A percentile compares a stretch with the other conserved stretches of the same genome.
These are phyloP conservation scores for Mortierella sp. DNA, from an alignment of 371 early-diverging fungal genomes.

Conservation along the genomic window DNA sequence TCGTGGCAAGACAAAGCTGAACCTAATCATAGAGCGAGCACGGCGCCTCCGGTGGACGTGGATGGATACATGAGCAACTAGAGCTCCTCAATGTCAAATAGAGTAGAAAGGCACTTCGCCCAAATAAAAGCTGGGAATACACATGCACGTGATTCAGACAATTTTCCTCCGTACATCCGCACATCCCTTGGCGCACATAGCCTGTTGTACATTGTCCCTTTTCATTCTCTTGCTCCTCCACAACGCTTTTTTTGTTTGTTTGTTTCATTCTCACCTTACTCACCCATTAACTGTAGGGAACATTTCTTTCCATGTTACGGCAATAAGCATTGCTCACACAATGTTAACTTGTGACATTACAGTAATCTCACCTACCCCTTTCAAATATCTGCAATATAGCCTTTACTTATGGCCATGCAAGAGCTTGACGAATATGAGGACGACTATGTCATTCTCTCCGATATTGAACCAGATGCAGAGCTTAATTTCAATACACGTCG, in stretches of 20 bases:
- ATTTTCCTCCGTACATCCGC: not conserved
- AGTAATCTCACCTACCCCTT: not conserved
- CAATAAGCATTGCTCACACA: not conserved
- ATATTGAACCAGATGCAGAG: slow-evolving; percentile 34
- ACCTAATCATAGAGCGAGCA: slow-evolving; percentile 22
- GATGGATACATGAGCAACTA: slow-evolving; percentile 25
- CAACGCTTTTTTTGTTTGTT: too few species aligned
- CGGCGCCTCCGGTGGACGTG: slow-evolving; percentile 8
- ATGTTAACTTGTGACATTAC: not conserved
- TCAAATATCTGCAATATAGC: not conserved
- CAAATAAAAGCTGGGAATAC: not conserved
- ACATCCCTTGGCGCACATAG: not conserved
- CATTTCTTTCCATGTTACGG: not conserved
- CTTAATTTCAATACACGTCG: not conserved
- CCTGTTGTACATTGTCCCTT: not conserved
- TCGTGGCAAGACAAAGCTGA: slow-evolving; percentile 45
- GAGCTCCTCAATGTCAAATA: too few species aligned
- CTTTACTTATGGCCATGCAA: slow-evolving; percentile 29
- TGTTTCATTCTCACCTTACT: too few species aligned
- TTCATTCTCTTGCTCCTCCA: not conserved
- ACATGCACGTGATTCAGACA: not conserved
- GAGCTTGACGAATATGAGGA: slow-evolving; percentile 33
- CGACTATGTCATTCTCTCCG: slow-evolving; percentile 48
- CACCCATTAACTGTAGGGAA: not conserved
- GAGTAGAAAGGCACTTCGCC: not conserved